A percentile compares a stretch with the other conserved stretches of the same genome.
Conservation (phyloP, 169 alveolate genomes). For the Eimeria sp. region DNA sequence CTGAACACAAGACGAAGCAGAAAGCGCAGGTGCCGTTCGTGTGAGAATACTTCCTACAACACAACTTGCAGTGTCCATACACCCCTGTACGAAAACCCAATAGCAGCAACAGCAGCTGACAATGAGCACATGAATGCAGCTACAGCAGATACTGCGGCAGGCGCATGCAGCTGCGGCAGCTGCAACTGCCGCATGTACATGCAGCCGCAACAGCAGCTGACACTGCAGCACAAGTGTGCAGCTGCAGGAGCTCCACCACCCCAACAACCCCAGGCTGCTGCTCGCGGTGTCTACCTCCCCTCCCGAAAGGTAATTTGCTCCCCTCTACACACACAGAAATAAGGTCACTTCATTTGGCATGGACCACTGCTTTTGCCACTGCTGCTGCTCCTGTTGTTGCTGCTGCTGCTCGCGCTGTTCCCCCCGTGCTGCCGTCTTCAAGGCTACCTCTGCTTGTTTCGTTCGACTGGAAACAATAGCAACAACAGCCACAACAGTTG, state of each 20-base stretch:
- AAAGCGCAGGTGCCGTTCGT: neutral
- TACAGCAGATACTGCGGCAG: constrained; percentile 5
- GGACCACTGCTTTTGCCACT: constrained; percentile 40
- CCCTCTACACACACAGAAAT: neutral
- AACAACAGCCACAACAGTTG: constrained; percentile 41
- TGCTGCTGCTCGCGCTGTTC: constrained; percentile 43
- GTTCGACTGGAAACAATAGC: neutral
- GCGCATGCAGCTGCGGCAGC: neutral
- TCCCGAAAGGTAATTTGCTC: neutral
- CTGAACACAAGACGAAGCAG: constrained; percentile 29
- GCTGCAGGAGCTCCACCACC: constrained; percentile 16
- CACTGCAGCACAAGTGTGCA: neutral
- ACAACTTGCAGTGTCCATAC: neutral
- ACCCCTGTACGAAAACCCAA: neutral
- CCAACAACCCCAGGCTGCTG: neutral
- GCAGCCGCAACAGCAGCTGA: constrained; percentile 1
- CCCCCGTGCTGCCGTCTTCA: neutral
- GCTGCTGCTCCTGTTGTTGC: constrained; percentile 51
- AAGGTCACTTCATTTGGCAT: neutral
- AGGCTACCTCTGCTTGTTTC: constrained; percentile 7
- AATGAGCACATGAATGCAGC: neutral
- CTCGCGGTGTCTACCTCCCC: constrained; percentile 7
- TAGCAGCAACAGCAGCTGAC: neutral
- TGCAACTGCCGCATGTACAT: neutral
- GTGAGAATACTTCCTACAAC: neutral